Conservation (phyloP, 2,329 filamentous ascomycete genomes). For the Geosmithia putterillii region DNA sequence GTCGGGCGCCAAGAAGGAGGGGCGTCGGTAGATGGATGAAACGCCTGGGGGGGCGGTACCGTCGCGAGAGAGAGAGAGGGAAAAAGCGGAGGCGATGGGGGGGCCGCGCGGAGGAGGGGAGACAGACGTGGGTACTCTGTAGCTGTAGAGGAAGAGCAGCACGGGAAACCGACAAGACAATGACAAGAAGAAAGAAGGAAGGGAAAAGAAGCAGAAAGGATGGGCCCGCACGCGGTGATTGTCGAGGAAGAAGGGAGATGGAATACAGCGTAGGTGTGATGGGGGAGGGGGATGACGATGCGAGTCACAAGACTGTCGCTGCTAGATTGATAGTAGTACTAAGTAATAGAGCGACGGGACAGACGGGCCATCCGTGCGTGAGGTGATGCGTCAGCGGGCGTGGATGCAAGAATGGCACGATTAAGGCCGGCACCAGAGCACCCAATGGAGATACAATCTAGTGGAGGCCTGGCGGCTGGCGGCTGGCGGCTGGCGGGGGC, state of each 20-base stretch:
- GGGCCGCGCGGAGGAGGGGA: background rate
- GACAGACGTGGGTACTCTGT: background rate
- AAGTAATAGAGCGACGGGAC: background rate
- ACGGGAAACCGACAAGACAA: background rate
- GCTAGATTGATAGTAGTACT: too few species aligned
- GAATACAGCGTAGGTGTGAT: too few species aligned
- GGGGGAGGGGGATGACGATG: too few species aligned
- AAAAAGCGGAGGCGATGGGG: background rate
- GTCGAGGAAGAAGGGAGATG: too few species aligned
- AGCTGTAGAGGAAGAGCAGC: background rate
- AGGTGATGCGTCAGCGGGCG: background rate
- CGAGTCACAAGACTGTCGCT: too few species aligned
- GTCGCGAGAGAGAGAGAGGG: background rate
- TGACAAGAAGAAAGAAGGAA: background rate
- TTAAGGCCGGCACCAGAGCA: too few species aligned
- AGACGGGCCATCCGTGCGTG: background rate
- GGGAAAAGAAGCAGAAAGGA: background rate
- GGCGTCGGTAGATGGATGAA: background rate
- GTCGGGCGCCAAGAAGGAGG: background rate
- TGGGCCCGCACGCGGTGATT: background rate
- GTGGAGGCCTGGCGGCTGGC: too few species aligned
- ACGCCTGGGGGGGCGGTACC: background rate
- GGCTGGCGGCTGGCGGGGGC: too few species aligned
- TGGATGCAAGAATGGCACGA: background rate
- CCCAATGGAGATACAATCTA: too few species aligned